A percentile compares a stretch with the other conserved stretches of the same genome.
Evolutionary conservation across 1,284 basidiomycete species (phyloP).

Genomic region (Tremellales sp.): DNA sequence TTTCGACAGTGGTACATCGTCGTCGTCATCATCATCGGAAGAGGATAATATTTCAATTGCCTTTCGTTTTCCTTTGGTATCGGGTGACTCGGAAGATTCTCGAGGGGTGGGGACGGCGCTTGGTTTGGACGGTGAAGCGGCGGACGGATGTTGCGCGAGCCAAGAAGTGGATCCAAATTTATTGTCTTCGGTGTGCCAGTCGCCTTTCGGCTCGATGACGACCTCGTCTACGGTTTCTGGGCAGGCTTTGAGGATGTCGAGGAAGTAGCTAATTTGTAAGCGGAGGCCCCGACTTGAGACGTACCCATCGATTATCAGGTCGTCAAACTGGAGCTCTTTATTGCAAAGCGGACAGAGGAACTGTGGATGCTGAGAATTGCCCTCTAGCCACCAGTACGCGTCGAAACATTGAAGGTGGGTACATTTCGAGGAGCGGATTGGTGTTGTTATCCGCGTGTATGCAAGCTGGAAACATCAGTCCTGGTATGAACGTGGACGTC

Average conservation of each 20-base stretch:
- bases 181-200: slow-evolving; percentile 90
- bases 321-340: slow-evolving; percentile 67
- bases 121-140: background rate
- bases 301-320: slow-evolving; percentile 87
- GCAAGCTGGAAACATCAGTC: slow-evolving; percentile 60
- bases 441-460: slow-evolving; percentile 78
- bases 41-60: slow-evolving; percentile 71
- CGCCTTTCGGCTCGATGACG: slow-evolving; percentile 85
- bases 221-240: slow-evolving; percentile 84
- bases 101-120: background rate
- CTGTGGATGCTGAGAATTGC: slow-evolving; percentile 95
- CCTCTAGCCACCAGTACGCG: slow-evolving; percentile 85
- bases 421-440: slow-evolving; percentile 79
- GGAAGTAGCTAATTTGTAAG: slow-evolving; percentile 18
- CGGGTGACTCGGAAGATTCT: slow-evolving; percentile 3
- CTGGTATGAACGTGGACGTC: background rate
- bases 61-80: slow-evolving; percentile 35
- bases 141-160: slow-evolving; percentile 55
- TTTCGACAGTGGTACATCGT: slow-evolving; percentile 27
- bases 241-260: slow-evolving; percentile 31
- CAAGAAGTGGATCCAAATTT: slow-evolving; percentile 71
- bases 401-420: slow-evolving; percentile 96
- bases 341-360: slow-evolving; percentile 97
- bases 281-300: slow-evolving; percentile 27
- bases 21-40: slow-evolving; percentile 63